These are phyloP conservation scores for Starmerella riodocensis DNA, from an alignment of 805 yeast genomes.

Conservation along the genomic window DNA sequence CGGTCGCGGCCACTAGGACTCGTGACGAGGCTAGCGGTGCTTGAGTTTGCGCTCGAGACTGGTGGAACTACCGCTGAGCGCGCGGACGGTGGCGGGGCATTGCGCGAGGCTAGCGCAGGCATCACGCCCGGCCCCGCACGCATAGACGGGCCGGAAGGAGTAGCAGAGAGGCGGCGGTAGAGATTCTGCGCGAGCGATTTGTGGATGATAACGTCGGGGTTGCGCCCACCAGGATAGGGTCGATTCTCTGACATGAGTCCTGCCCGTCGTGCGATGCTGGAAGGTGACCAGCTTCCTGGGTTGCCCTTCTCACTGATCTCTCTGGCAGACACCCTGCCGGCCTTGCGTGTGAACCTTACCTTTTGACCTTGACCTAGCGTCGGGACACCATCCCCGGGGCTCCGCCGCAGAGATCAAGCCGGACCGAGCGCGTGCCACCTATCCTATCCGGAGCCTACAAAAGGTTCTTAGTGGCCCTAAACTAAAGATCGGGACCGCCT, in stretches of 20 bases:
- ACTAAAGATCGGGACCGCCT: too few relatives aligned
- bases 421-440: too few relatives aligned
- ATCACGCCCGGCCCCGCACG: neutral
- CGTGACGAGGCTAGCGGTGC: neutral
- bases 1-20: slow-evolving; percentile 7
- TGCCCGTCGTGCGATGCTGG: neutral
- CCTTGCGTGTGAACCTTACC: too few relatives aligned
- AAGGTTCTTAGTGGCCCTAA: too few relatives aligned
- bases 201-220: slow-evolving; percentile 16
- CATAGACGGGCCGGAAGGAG: neutral
- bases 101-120: neutral
- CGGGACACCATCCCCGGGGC: too few relatives aligned
- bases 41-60: neutral
- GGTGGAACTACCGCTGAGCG: neutral
- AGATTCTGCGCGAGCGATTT: slow-evolving; percentile 17
- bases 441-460: too few relatives aligned
- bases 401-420: too few relatives aligned
- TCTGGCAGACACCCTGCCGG: too few relatives aligned
- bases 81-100: neutral
- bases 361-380: too few relatives aligned
- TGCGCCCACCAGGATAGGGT: neutral
- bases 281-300: too few relatives aligned
- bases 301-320: too few relatives aligned
- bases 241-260: neutral
- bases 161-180: slow-evolving; percentile 1